Evolutionary conservation across 345 rosid genomes (phyloP), one percentile per base, ranked within the genome.

Genomic region (Ceriops zippeliana): DNA sequence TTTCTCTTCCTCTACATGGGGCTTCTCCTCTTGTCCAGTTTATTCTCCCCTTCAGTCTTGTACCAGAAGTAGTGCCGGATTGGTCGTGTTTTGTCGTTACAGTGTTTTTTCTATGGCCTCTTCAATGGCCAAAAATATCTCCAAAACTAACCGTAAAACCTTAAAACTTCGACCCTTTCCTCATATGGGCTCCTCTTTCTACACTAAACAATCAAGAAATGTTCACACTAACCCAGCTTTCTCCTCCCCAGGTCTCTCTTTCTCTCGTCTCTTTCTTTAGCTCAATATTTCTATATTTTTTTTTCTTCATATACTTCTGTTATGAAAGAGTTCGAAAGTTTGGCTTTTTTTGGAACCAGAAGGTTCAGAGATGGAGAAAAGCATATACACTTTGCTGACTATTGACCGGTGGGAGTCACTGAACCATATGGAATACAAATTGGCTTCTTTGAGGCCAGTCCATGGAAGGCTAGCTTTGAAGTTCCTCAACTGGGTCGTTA

Each of bases 381-480:
- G 98, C 69, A 80, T 89, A 78, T 89, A 84, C 65, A 77, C 79
- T 42, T 83, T 90, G 69, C 90, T 93, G 53, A 90, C 97, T 5
- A 78, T 91, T 78, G 86, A 77, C 67, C 86, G 98, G 56, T 90
- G 97, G 97, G 89, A 90, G 66, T 93, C 96, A 34, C 82, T 93
- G 61, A 93, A 87, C 75, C 89, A 82, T 77, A 90, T 90, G 96
- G 82, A 82, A 2, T 93, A 93, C 74, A 89, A 69, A 68, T 79
- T 84, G 52, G 83, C 87, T 66, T 79, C 83, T 37, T 77, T 90
- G 53, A 84, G 98, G 73, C 92, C 84, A 27, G 92, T 90, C 79
- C 98, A 93, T 78, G 96, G 97, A 59, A 90, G 87, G 83, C 79
- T 90, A 53, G 96, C 96, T 69, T 71, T 93, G 74, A 89, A 85